These are phyloP conservation scores for Austroboletus eburneus DNA, from an alignment of 768 basidiomycete species.

Conservation along the genomic window DNA sequence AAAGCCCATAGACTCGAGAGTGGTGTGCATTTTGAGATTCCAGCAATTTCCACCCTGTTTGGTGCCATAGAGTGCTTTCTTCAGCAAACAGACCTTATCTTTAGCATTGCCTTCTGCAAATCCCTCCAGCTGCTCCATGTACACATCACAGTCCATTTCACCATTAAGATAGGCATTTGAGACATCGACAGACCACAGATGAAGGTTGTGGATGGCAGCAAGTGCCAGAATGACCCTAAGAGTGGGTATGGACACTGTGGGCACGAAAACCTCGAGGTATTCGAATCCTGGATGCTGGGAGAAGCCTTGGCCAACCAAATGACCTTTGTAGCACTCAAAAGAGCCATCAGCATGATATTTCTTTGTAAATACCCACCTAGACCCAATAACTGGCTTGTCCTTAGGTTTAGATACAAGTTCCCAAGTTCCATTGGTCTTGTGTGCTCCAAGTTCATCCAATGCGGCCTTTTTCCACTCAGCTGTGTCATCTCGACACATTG, in stretches of 20 bases:
- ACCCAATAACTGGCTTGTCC: constrained; percentile 29
- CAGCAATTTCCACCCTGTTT: no score
- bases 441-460: constrained; percentile 18
- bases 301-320: constrained; percentile 35
- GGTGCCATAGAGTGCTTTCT: no score
- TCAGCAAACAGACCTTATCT: neutral
- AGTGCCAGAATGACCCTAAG: constrained; percentile 20
- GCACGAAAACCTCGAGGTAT: constrained; percentile 33
- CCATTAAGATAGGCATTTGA: neutral
- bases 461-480: constrained; percentile 5
- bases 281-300: constrained; percentile 31
- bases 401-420: constrained; percentile 22
- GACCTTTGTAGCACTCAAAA: constrained; percentile 34
- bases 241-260: constrained; percentile 19
- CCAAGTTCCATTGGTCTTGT: constrained; percentile 23
- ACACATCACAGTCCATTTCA: neutral
- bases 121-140: neutral
- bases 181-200: constrained; percentile 7
- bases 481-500: neutral
- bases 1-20: no score
- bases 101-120: neutral
- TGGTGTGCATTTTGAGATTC: no score
- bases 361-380: constrained; percentile 33
- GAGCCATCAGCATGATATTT: constrained; percentile 19
- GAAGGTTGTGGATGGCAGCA: constrained; percentile 26